A percentile compares a stretch with the other conserved stretches of the same genome.
These are phyloP conservation scores for Coleophoma eucalyptorum DNA, from an alignment of 2,329 filamentous ascomycete genomes.

Conservation along the genomic window DNA sequence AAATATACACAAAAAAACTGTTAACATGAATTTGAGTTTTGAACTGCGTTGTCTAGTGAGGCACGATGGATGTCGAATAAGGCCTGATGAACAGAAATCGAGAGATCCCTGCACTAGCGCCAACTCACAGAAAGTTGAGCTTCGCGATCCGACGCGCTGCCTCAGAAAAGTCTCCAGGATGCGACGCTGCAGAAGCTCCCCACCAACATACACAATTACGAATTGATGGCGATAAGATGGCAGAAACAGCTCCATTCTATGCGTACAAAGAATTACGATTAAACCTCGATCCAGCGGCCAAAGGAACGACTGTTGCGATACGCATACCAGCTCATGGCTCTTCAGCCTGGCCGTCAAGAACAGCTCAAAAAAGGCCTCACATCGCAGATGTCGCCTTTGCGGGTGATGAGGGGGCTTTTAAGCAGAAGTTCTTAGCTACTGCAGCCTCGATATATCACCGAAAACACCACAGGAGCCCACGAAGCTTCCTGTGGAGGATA, in stretches of 20 bases:
- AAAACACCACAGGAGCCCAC: conserved; percentile 68
- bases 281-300: conserved; percentile 71
- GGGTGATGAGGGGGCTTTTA: conserved; percentile 73
- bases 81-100: neutral
- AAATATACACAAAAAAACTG: too few species aligned
- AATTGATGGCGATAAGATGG: conserved; percentile 66
- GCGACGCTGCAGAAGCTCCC: conserved; percentile 13
- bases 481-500: conserved; percentile 88
- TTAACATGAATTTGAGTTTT: too few species aligned
- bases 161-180: conserved; percentile 11
- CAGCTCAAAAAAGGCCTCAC: conserved; percentile 36
- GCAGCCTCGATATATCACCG: conserved; percentile 85
- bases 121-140: too few species aligned
- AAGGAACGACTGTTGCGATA: conserved; percentile 67
- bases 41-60: too few species aligned
- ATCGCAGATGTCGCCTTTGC: conserved; percentile 33
- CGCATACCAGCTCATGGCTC: conserved; percentile 54
- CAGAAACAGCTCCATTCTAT: conserved; percentile 55
- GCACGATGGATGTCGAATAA: neutral
- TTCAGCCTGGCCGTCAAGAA: conserved; percentile 22
- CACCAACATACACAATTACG: conserved; percentile 8
- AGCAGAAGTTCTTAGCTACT: conserved; percentile 67
- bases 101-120: neutral
- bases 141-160: conserved; percentile 10
- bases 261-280: conserved; percentile 85